Evolutionary conservation across 345 rosid genomes (phyloP).

Genomic region (Chamaenerion angustifolium): DNA sequence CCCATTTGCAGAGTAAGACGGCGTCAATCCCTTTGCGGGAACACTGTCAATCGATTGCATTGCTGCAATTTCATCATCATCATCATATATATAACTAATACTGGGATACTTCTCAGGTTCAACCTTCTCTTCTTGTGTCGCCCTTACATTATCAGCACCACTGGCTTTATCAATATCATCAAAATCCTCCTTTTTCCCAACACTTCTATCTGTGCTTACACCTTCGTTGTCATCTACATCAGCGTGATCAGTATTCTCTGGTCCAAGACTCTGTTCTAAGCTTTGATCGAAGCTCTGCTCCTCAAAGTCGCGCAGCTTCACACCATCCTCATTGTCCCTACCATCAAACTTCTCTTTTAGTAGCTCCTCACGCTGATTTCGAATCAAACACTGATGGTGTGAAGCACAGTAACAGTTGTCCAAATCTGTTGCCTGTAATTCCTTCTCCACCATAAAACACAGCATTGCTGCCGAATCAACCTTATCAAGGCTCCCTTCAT

Average conservation of each 20-base stretch:
- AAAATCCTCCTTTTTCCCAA: not conserved
- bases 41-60: too few relatives aligned
- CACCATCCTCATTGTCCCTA: conserved; percentile 17
- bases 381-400: conserved; percentile 69
- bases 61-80: too few relatives aligned
- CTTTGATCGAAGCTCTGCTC: conserved; percentile 54
- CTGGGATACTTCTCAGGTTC: conserved; percentile 3
- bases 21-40: too few relatives aligned
- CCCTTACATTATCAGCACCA: conserved; percentile 4
- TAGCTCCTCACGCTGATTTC: conserved; percentile 30
- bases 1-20: too few relatives aligned
- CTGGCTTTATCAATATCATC: conserved; percentile 5
- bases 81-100: too few relatives aligned
- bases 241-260: conserved; percentile 18
- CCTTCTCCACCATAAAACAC: conserved; percentile 89
- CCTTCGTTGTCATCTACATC: conserved; percentile 9
- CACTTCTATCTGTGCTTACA: not conserved
- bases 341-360: conserved; percentile 21
- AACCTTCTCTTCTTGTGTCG: conserved; percentile 5
- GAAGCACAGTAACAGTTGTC: conserved; percentile 74
- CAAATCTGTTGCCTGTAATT: conserved; percentile 25
- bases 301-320: conserved; percentile 26
- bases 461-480: conserved; percentile 62
- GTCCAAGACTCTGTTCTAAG: conserved; percentile 54
- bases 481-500: conserved; percentile 54